Conservation (phyloP, 345 rosid species). For the Boechera retrofracta region DNA sequence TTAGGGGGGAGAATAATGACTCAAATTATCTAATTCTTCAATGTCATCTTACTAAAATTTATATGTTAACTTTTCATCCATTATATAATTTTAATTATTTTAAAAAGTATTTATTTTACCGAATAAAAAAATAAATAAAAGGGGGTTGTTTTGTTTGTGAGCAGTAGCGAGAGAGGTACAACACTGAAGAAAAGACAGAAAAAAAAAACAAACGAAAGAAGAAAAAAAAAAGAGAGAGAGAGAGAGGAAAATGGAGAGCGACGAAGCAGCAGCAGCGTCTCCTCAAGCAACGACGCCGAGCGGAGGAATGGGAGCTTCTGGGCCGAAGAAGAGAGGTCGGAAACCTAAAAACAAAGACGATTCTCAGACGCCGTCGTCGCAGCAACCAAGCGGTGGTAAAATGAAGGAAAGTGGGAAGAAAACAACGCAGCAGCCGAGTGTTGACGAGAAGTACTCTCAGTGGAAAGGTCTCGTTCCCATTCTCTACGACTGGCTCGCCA, state of each 20-base stretch:
- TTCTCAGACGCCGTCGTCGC: slow-evolving; percentile 51
- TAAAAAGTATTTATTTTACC: background rate
- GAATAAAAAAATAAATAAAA: background rate
- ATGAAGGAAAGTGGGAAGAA: slow-evolving; percentile 45
- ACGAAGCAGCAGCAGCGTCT: slow-evolving; percentile 47
- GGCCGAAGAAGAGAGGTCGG: slow-evolving; percentile 87
- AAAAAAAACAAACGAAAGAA: background rate
- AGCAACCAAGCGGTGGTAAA: slow-evolving; percentile 45
- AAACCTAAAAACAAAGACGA: slow-evolving; percentile 90
- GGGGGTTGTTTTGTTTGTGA: background rate
- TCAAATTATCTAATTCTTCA: too few relatives aligned
- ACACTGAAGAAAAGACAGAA: background rate
- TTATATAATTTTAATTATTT: background rate
- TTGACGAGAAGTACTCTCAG: slow-evolving; percentile 89
- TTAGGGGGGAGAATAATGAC: too few relatives aligned
- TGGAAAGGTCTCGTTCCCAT: slow-evolving; percentile 97
- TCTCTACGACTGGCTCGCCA: slow-evolving; percentile 98
- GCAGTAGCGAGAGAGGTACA: background rate
- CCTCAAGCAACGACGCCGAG: slow-evolving; percentile 37
- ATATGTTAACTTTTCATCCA: too few relatives aligned
- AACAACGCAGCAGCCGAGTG: slow-evolving; percentile 56
- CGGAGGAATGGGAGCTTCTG: slow-evolving; percentile 44
- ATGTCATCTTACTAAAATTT: too few relatives aligned
- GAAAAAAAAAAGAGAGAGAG: background rate
- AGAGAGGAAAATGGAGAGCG: slow-evolving; percentile 43